phyloP scores from a whole-genome alignment of 2,329 filamentous ascomycete genomes.

The Botrytis cinerea region DNA sequence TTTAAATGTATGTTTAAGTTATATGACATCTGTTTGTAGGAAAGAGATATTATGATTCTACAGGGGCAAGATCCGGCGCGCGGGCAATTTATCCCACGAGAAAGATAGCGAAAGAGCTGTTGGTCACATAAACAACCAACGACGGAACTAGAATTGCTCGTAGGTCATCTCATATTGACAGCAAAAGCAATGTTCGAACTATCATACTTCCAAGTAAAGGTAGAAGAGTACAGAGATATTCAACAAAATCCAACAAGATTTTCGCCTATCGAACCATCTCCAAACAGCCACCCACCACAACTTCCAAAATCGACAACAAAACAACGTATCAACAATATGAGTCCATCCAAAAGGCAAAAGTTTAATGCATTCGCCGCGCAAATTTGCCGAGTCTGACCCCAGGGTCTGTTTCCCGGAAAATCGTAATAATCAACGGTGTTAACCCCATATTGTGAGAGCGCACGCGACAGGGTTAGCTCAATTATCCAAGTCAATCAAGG shows the following conservation, averaged over 20 bases:
- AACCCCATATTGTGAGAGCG: no score
- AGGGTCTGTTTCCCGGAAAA: no score
- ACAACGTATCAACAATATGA: fast-evolving
- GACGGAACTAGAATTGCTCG: not conserved
- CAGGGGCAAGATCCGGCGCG: not conserved
- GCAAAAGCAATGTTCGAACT: not conserved
- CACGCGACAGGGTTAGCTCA: no score
- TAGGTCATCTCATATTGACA: not conserved
- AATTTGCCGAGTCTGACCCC: no score
- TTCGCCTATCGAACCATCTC: not conserved
- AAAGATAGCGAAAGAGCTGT: not conserved
- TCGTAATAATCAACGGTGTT: no score
- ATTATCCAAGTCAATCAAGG: no score
- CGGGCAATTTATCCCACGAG: not conserved
- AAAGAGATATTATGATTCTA: not conserved
- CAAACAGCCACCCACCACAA: not conserved
- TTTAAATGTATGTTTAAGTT: not conserved
- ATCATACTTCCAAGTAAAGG: not conserved
- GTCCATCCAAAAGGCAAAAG: not conserved
- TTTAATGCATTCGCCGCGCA: not conserved
- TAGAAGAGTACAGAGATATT: not conserved
- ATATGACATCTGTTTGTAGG: not conserved
- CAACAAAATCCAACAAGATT: not conserved
- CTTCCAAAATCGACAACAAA: not conserved
- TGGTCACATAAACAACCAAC: not conserved